Evolutionary conservation across 768 basidiomycete genomes (phyloP).

Genomic region (Lactarius hengduanensis): DNA sequence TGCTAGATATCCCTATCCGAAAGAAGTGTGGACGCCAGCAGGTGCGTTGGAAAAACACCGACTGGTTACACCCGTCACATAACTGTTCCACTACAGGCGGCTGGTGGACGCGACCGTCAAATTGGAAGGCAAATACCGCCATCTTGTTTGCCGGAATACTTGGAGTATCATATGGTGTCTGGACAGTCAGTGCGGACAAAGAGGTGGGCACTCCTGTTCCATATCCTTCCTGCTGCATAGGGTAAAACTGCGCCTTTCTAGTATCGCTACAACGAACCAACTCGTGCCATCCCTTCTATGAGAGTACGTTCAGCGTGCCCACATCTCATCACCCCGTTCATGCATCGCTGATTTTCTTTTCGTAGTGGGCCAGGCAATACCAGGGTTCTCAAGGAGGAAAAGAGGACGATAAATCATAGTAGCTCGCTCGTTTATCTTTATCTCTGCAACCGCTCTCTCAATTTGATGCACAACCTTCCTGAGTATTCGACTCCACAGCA

Average conservation of each 20-base stretch:
- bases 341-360: background rate
- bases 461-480: background rate
- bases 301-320: constrained; percentile 17
- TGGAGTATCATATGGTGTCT: constrained; percentile 62
- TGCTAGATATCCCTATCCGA: constrained; percentile 87
- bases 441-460: background rate
- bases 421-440: too few species aligned
- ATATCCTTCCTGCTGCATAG: background rate
- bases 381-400: constrained; percentile 16
- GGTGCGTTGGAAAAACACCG: constrained; percentile 47
- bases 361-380: constrained; percentile 29
- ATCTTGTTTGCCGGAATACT: constrained; percentile 69
- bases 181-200: constrained; percentile 69
- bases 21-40: constrained; percentile 92
- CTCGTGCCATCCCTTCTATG: constrained; percentile 29
- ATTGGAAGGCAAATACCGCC: constrained; percentile 86
- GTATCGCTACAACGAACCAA: constrained; percentile 27
- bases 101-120: constrained; percentile 91
- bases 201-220: constrained; percentile 57
- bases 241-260: background rate
- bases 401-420: constrained; percentile 25
- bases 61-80: background rate
- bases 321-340: background rate
- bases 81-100: constrained; percentile 55
- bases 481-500: background rate